A percentile compares a stretch with the other conserved stretches of the same genome.
These are phyloP conservation scores for Microbotryum silenes-acaulis DNA, from an alignment of 1,284 basidiomycete species.

Conservation along the genomic window DNA sequence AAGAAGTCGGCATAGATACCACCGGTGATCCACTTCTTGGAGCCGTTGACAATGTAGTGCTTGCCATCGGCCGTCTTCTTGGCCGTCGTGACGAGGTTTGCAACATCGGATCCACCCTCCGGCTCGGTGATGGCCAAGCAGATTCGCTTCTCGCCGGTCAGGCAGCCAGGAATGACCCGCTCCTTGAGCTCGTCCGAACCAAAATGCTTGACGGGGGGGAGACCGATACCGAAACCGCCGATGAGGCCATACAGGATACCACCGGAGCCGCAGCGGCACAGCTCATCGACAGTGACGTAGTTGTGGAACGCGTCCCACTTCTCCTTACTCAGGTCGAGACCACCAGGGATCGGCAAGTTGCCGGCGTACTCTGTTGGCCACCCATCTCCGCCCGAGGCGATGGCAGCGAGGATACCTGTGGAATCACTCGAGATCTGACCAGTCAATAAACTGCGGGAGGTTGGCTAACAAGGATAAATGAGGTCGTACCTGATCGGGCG, in stretches of 20 bases:
- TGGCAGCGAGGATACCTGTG: slow-evolving; percentile 23
- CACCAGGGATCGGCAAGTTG: slow-evolving; percentile 39
- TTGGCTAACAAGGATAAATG: neutral
- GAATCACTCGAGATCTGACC: too few species aligned
- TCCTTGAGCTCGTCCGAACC: slow-evolving; percentile 41
- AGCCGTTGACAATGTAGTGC: slow-evolving; percentile 42
- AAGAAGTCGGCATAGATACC: slow-evolving; percentile 37
- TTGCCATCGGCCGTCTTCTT: slow-evolving; percentile 37
- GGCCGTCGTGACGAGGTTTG: slow-evolving; percentile 38
- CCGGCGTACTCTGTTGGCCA: slow-evolving; percentile 29
- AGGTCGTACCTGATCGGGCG: slow-evolving; percentile 29
- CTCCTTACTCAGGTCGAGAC: slow-evolving; percentile 36
- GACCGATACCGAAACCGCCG: slow-evolving; percentile 43
- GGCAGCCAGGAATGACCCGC: slow-evolving; percentile 40
- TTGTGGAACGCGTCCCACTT: slow-evolving; percentile 38
- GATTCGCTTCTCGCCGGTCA: slow-evolving; percentile 44
- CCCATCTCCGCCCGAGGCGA: slow-evolving; percentile 15
- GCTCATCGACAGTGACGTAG: slow-evolving; percentile 23
- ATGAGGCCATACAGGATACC: slow-evolving; percentile 37
- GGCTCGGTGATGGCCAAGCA: slow-evolving; percentile 41
- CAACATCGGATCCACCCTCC: slow-evolving; percentile 40
- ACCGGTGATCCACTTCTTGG: slow-evolving; percentile 40
- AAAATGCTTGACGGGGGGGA: slow-evolving; percentile 40
- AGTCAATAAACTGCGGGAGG: too few species aligned
- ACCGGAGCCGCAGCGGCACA: slow-evolving; percentile 25